Base-by-base conservation (phyloP, 257 asterid species). In the Plantago elongata region DNA sequence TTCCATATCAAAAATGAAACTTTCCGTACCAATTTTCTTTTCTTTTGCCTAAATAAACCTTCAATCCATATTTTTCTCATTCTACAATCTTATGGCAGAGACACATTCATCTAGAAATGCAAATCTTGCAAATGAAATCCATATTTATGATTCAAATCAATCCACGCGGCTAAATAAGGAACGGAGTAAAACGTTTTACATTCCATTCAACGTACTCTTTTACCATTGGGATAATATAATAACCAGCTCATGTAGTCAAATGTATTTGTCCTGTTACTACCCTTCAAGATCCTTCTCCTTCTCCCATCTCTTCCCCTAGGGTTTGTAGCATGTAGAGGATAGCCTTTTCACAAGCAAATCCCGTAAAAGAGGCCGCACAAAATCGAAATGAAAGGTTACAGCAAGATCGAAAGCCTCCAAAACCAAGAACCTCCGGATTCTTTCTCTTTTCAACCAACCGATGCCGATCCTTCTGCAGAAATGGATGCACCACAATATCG, bases 371-470 rank as follows among this genome's bases (percentile, higher is more conserved):
- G 40, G 40, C 8, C 3, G 40, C 5, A 69, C 60, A 6, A 67
- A 54, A 56, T 12, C 48, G 15, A 44, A 30, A 51, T 51, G 74
- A 60, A 46, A 60, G 54, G 63, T 1, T 79, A 73, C 64, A 64
- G 60, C 14, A 80, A 70, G 72, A 66, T 74, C 69, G 72, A 51
- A 11, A 62, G 52, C 60, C 71, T 11, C 54, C 51, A n/a, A 45
- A 60, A 77, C 61, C 60, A 61, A 5, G 75, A 76, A 63, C 38
- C 72, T 59, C 70, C 77, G 46, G 73, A 67, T 66, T 70, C 67
- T 65, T 58, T 52, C 17, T 16, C 75, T 57, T 68, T 61, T 12
- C 45, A 63, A 8, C 27, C 18, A 49, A 30, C 60, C 67, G 13
- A 27, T 18, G 52, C 50, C 45, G 46, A 64, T 11, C 13, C 45